These are phyloP conservation scores for Pyracantha coccinea DNA, from an alignment of 331 rosid genomes.

Conservation along the genomic window DNA sequence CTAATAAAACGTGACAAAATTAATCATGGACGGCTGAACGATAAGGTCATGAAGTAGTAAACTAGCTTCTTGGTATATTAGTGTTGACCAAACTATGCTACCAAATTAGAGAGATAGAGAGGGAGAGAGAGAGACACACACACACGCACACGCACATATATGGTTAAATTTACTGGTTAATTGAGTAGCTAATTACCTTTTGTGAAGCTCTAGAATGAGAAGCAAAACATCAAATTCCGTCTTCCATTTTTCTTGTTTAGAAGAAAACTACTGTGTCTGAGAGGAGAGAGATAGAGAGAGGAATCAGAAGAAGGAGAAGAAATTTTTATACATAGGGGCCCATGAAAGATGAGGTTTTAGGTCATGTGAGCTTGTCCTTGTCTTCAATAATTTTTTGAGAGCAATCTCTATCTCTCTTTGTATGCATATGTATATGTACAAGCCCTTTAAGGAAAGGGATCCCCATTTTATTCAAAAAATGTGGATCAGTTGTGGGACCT, in stretches of 20 bases:
- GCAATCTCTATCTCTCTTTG: background rate
- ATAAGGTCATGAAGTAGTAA: background rate
- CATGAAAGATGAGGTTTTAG: slow-evolving; percentile 41
- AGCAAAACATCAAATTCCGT: background rate
- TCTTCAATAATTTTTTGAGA: slow-evolving; percentile 18
- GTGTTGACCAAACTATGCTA: background rate
- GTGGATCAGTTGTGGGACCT: too few relatives aligned
- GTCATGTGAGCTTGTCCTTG: slow-evolving; percentile 75
- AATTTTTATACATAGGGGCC: slow-evolving; percentile 49
- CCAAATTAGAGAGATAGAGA: background rate
- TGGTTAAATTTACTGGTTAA: background rate
- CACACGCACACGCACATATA: too few relatives aligned
- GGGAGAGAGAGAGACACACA: background rate
- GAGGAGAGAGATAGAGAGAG: background rate
- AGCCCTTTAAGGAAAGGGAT: too few relatives aligned
- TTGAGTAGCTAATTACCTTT: background rate
- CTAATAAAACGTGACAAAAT: background rate
- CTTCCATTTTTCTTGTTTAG: background rate
- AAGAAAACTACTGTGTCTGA: background rate
- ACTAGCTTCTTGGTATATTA: background rate
- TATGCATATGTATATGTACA: too few relatives aligned
- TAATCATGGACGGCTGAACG: background rate
- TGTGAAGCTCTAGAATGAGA: background rate
- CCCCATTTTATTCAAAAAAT: too few relatives aligned
- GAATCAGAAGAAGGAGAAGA: slow-evolving; percentile 1